Percentiles rank a stretch among this genome's conserved stretches.
Evolutionary conservation across 106 monocot species (phyloP).

Genomic region (Dendrobium catenatum): DNA sequence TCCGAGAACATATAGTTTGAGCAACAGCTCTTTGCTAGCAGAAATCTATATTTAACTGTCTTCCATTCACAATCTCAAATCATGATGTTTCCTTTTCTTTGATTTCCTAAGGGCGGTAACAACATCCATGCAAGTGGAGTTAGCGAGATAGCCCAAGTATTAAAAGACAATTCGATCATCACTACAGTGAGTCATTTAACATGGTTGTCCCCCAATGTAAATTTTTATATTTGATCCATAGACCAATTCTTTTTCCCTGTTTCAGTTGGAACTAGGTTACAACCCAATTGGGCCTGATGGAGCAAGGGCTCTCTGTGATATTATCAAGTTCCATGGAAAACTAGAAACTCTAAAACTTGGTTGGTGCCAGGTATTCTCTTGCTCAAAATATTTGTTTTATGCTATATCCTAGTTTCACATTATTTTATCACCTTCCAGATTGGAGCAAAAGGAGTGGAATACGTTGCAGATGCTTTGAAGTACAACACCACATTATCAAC

Average conservation of each 20-base stretch:
- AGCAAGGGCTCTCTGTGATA: slow-evolving; percentile 64
- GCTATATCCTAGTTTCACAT: background rate
- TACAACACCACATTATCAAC: slow-evolving; percentile 87
- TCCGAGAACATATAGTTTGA: background rate
- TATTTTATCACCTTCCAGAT: slow-evolving; percentile 38
- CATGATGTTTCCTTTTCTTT: background rate
- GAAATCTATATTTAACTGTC: background rate
- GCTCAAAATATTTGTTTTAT: background rate
- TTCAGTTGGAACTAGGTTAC: slow-evolving; percentile 91
- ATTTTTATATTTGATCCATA: slow-evolving; percentile 9
- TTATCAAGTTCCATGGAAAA: slow-evolving; percentile 95
- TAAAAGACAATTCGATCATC: slow-evolving; percentile 87
- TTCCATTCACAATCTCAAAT: background rate
- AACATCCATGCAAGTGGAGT: slow-evolving; percentile 85
- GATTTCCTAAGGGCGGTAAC: slow-evolving; percentile 64
- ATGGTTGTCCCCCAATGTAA: background rate
- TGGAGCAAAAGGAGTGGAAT: slow-evolving; percentile 81
- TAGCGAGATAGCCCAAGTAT: slow-evolving; percentile 62
- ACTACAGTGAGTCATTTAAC: slow-evolving; percentile 61
- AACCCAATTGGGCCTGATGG: slow-evolving; percentile 98
- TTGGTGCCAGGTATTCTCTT: slow-evolving; percentile 82
- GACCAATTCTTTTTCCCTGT: slow-evolving; percentile 1
- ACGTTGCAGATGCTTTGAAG: slow-evolving; percentile 90
- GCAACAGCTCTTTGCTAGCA: background rate
- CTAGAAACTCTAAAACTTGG: slow-evolving; percentile 91